phyloP scores from a whole-genome alignment of 352 stramenopile species.

The Sclerospora graminicola region DNA sequence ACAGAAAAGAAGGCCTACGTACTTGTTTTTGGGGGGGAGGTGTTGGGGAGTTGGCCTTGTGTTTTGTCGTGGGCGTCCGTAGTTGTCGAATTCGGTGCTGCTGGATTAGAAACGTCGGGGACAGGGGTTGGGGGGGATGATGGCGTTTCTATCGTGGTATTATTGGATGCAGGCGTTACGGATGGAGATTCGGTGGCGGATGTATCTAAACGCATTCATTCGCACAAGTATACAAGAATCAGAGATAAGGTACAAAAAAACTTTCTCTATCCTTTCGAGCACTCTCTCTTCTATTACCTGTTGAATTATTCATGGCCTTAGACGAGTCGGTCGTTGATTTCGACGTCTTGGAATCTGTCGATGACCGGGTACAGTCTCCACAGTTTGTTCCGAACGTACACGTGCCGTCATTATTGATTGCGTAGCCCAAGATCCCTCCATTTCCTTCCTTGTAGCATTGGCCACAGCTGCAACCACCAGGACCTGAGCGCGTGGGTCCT shows the following conservation, averaged over 20 bases:
- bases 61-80: neutral
- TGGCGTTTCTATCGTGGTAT: constrained; percentile 6
- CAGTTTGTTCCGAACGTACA: constrained; percentile 27
- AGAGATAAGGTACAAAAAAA: too few relatives aligned
- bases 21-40: too few relatives aligned
- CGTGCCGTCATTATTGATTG: constrained; percentile 16
- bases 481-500: constrained; percentile 9
- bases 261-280: too few relatives aligned
- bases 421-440: constrained; percentile 21
- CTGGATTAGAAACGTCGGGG: neutral
- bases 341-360: neutral
- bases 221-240: too few relatives aligned
- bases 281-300: too few relatives aligned
- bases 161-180: neutral
- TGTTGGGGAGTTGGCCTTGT: too few relatives aligned
- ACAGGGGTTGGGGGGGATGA: constrained; percentile 5
- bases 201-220: too few relatives aligned
- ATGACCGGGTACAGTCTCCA: constrained; percentile 14
- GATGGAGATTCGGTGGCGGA: too few relatives aligned
- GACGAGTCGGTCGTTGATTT: too few relatives aligned
- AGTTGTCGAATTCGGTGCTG: too few relatives aligned
- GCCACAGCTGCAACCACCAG: constrained; percentile 24
- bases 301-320: too few relatives aligned
- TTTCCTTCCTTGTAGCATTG: constrained; percentile 26
- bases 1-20: too few relatives aligned